Evolutionary conservation across 192 early-diverging fungal genomes (phyloP).

Genomic region (Coemansia furcata): DNA sequence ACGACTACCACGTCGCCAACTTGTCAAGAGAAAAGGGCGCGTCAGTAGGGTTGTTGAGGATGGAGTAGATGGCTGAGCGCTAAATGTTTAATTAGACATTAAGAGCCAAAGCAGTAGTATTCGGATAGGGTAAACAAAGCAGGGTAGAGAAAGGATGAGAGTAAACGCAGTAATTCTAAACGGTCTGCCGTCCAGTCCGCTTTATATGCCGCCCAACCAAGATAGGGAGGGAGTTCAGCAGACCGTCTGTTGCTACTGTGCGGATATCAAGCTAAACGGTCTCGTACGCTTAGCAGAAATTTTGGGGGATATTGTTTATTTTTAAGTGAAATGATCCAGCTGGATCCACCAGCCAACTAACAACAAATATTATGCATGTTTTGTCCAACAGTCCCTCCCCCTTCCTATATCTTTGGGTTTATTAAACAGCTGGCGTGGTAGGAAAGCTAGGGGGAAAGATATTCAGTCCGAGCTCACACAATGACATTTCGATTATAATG

Average conservation of each 20-base stretch:
- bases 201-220: not conserved
- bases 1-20: not conserved
- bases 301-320: not conserved
- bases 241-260: slow-evolving; percentile 1
- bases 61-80: not conserved
- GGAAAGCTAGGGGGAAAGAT: not conserved
- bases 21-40: not conserved
- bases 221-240: not conserved
- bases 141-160: not conserved
- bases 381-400: not conserved
- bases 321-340: not conserved
- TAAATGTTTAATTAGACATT: slow-evolving; percentile 8
- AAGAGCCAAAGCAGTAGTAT: not conserved
- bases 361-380: not conserved
- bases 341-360: not conserved
- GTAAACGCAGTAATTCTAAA: not conserved
- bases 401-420: not conserved
- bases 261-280: not conserved
- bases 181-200: not conserved
- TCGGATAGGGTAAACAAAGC: slow-evolving; percentile 3
- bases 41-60: not conserved
- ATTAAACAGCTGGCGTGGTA: not conserved
- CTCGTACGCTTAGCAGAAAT: not conserved
- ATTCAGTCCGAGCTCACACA: not conserved
- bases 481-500: not conserved